Percentiles rank a stretch among this genome's conserved stretches.
Evolutionary conservation across 352 stramenopile genomes (phyloP).

Genomic region (Phytophthora pistaciae): DNA sequence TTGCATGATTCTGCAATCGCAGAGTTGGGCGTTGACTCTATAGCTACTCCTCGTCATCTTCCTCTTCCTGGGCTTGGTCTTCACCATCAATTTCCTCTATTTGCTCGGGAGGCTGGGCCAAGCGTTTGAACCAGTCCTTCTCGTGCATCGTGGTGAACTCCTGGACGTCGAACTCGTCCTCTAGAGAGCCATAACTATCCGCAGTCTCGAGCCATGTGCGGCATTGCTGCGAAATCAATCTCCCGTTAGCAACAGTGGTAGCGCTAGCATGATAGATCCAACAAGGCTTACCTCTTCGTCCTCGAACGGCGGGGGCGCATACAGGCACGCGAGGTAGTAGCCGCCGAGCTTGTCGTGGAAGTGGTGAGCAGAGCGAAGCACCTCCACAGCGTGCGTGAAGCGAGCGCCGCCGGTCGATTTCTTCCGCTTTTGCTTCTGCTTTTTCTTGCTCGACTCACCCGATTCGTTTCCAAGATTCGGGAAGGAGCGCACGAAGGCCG

Average conservation of each 20-base stretch:
- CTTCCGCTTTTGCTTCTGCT: constrained; percentile 33
- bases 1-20: not conserved
- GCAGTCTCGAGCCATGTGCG: constrained; percentile 81
- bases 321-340: constrained; percentile 79
- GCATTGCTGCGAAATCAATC: constrained; percentile 50
- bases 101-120: constrained; percentile 50
- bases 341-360: constrained; percentile 87
- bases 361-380: constrained; percentile 76
- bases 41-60: constrained; percentile 13
- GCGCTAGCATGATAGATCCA: not conserved
- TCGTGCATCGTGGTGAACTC: constrained; percentile 69
- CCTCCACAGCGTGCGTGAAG: constrained; percentile 65
- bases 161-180: constrained; percentile 73
- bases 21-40: not conserved
- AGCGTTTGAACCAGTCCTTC: constrained; percentile 68
- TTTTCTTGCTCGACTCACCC: constrained; percentile 16
- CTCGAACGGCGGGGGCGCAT: constrained; percentile 58
- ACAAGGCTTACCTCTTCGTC: constrained; percentile 57
- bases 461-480: constrained; percentile 8
- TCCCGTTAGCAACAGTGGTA: not conserved
- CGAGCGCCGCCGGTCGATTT: constrained; percentile 18
- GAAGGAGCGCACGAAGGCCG: constrained; percentile 49
- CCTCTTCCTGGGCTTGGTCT: not conserved
- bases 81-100: constrained; percentile 35
- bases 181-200: constrained; percentile 80